Evolutionary conservation across 331 rosid species (phyloP).

Genomic region (Pyrus hybrid): DNA sequence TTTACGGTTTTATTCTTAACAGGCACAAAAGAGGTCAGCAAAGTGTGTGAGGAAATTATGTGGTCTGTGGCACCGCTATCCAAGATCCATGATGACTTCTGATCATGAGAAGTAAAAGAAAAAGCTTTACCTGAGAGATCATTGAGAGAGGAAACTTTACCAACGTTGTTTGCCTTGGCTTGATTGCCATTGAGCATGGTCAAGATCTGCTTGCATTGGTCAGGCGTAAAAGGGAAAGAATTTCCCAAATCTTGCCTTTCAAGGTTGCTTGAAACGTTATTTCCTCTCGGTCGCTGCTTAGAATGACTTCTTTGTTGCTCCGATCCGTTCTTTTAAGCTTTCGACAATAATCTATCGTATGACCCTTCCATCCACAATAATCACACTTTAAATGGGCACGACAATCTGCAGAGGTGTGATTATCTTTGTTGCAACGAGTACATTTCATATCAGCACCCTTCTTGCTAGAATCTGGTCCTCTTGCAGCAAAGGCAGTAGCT

Average conservation of each 20-base stretch:
- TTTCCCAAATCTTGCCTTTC: accelerated
- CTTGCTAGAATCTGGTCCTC: accelerated
- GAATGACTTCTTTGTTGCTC: no score
- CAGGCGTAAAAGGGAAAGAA: accelerated
- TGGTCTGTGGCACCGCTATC: background rate
- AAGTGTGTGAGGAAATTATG: background rate
- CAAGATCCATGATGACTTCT: background rate
- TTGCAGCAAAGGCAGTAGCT: accelerated
- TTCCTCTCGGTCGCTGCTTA: accelerated
- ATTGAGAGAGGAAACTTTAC: background rate
- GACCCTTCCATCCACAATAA: no score
- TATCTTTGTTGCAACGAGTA: no score
- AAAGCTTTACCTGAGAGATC: background rate
- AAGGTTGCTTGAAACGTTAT: no score
- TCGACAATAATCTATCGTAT: no score
- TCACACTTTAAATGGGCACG: no score
- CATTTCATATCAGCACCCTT: no score
- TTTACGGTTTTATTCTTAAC: background rate
- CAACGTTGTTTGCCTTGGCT: background rate
- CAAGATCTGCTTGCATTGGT: background rate
- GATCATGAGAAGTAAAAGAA: background rate
- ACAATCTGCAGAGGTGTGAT: no score
- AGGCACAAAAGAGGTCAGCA: background rate
- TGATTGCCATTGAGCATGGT: background rate
- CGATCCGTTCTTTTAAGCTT: no score